Percentiles rank a stretch among this genome's conserved stretches.
phyloP scores from a whole-genome alignment of 345 rosid genomes.

The Atalantia buxifolia region DNA sequence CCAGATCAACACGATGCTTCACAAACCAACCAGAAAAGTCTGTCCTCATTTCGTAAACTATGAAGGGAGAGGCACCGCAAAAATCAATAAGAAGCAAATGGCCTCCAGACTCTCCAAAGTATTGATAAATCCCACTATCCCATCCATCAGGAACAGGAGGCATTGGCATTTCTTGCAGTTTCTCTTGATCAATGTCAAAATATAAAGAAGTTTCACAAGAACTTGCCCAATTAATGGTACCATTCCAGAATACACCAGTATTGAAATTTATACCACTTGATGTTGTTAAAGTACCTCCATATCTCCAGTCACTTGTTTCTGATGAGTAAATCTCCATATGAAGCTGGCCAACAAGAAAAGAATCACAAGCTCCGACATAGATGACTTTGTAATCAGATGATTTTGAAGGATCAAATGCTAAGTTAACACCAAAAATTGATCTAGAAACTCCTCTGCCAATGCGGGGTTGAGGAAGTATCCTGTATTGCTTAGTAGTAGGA shows the following conservation, averaged over 20 bases:
- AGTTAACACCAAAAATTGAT: conserved; percentile 9
- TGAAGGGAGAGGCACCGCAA: conserved; percentile 11
- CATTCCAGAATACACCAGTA: conserved; percentile 8
- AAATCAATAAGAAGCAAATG: conserved; percentile 27
- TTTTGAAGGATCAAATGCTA: conserved; percentile 46
- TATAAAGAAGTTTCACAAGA: conserved; percentile 6
- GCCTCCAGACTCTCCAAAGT: conserved; percentile 26
- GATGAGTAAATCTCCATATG: conserved; percentile 34
- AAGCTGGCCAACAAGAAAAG: not conserved
- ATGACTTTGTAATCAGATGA: conserved; percentile 35
- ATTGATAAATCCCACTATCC: not conserved
- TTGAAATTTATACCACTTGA: not conserved
- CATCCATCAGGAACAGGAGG: conserved; percentile 18
- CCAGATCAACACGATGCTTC: conserved; percentile 36
- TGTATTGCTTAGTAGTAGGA: conserved; percentile 34
- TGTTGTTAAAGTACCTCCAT: conserved; percentile 9
- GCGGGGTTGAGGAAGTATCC: conserved; percentile 19
- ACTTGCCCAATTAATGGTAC: conserved; percentile 32
- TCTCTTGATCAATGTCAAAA: conserved; percentile 27
- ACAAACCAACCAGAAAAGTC: conserved; percentile 31
- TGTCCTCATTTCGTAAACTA: conserved; percentile 34
- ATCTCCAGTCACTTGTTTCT: conserved; percentile 34
- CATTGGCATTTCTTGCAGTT: conserved; percentile 25
- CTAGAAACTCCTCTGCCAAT: not conserved
- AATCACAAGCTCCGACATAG: not conserved